Conservation (phyloP, 179 eudicot species). For the Amaranthus tricolor region DNA sequence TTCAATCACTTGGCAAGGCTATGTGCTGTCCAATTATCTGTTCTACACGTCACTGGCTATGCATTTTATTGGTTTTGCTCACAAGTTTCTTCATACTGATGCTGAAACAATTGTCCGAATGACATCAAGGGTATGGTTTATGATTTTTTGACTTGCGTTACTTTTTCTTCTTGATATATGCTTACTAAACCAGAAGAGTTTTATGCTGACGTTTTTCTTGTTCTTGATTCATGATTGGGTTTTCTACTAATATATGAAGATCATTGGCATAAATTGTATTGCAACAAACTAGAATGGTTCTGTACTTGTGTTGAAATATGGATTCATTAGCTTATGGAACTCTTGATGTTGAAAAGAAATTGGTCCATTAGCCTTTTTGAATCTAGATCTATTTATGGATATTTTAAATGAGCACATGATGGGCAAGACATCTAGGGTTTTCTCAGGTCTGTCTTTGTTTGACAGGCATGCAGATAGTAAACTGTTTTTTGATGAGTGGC, state of each 20-base stretch:
- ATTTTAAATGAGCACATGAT: not conserved
- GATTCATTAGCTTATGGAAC: not conserved
- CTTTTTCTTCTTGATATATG: not conserved
- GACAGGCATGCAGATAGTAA: not conserved
- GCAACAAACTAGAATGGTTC: not conserved
- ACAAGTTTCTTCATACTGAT: constrained; percentile 88
- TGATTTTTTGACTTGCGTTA: not conserved
- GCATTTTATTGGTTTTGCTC: constrained; percentile 96
- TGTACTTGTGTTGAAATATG: not conserved
- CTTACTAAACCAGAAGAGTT: not conserved
- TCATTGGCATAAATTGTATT: not conserved
- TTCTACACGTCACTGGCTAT: constrained; percentile 82
- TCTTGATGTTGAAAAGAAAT: not conserved
- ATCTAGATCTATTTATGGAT: not conserved
- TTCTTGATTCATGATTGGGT: not conserved
- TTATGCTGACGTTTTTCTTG: not conserved
- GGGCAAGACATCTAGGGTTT: not conserved
- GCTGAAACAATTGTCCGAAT: constrained; percentile 67
- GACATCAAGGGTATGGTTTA: constrained; percentile 65
- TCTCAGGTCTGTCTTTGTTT: not conserved
- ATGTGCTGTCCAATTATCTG: constrained; percentile 73
- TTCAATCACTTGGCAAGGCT: constrained; percentile 77
- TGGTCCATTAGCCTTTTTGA: not conserved
- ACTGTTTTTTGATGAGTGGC: not conserved
- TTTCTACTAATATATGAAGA: not conserved